Percentiles rank a stretch among this genome's conserved stretches.
These are phyloP conservation scores for Colletotrichum siamense DNA, from an alignment of 2,329 filamentous ascomycete genomes.

Conservation along the genomic window DNA sequence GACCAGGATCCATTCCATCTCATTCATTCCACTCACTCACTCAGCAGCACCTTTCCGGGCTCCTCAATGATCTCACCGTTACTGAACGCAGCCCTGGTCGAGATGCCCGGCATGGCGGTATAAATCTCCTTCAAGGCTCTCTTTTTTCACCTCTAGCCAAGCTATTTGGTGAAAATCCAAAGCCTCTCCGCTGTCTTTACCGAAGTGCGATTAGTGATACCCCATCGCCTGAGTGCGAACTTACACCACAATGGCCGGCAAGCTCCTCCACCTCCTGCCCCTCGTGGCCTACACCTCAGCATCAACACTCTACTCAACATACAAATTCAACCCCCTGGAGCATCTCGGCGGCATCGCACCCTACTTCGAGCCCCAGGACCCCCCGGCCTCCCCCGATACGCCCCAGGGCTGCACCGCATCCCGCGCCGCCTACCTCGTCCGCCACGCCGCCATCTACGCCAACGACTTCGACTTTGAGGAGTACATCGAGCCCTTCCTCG, in stretches of 20 bases:
- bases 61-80: conserved; percentile 7
- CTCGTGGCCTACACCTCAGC: conserved; percentile 16
- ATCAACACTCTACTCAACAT: conserved; percentile 47
- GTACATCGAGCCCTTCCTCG: conserved; percentile 61
- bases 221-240: not conserved
- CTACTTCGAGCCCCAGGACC: conserved; percentile 61
- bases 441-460: conserved; percentile 66
- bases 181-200: not conserved
- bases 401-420: conserved; percentile 57
- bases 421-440: conserved; percentile 59
- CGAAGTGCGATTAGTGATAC: not conserved
- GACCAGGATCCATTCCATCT: not conserved
- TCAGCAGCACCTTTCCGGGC: not conserved
- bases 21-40: not conserved
- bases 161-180: not conserved
- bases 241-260: not conserved
- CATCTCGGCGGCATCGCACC: conserved; percentile 62
- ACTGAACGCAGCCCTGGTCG: not conserved
- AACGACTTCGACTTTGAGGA: conserved; percentile 64
- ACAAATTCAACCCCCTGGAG: conserved; percentile 58
- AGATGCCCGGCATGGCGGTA: not conserved
- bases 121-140: not conserved
- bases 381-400: conserved; percentile 44
- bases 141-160: not conserved
- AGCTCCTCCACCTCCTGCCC: not conserved